A percentile compares a stretch with the other conserved stretches of the same genome.
Evolutionary conservation across 495 filamentous ascomycete genomes (phyloP).

Genomic region (Aspergillus hancockii): DNA sequence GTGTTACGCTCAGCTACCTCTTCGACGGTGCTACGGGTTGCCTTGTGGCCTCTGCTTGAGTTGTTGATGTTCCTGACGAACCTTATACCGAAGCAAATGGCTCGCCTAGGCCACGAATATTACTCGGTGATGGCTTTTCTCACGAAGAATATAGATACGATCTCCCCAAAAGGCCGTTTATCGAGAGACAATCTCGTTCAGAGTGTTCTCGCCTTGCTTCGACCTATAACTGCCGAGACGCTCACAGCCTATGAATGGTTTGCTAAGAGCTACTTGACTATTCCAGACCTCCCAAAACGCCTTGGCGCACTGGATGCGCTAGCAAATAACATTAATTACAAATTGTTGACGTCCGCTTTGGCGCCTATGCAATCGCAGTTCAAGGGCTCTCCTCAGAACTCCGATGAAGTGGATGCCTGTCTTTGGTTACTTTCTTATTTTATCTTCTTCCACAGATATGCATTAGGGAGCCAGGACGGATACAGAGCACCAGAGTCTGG

Average conservation of each 20-base stretch:
- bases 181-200: slow-evolving; percentile 31
- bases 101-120: slow-evolving; percentile 42
- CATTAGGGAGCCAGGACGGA: slow-evolving; percentile 42
- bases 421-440: slow-evolving; percentile 83
- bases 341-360: slow-evolving; percentile 52
- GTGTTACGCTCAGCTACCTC: slow-evolving; percentile 37
- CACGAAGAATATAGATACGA: slow-evolving; percentile 31
- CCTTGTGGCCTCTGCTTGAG: slow-evolving; percentile 38
- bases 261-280: slow-evolving; percentile 53
- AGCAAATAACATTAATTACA: slow-evolving; percentile 53
- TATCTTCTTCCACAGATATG: slow-evolving; percentile 67
- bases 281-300: slow-evolving; percentile 43
- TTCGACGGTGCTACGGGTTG: slow-evolving; percentile 20
- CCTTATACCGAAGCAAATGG: slow-evolving; percentile 51
- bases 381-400: slow-evolving; percentile 22
- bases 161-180: slow-evolving; percentile 18
- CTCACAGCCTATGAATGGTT: slow-evolving; percentile 59
- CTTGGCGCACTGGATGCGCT: slow-evolving; percentile 49
- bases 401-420: slow-evolving; percentile 38
- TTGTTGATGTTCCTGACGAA: slow-evolving; percentile 40
- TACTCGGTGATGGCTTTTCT: slow-evolving; percentile 46
- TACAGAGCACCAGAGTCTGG: slow-evolving; percentile 52
- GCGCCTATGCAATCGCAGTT: slow-evolving; percentile 33
- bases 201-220: slow-evolving; percentile 50
- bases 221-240: slow-evolving; percentile 47